Percentiles rank a stretch among this genome's conserved stretches.
Conservation (phyloP, 192 early-diverging fungal genomes). For the Gorgonomyces haynaldii region DNA sequence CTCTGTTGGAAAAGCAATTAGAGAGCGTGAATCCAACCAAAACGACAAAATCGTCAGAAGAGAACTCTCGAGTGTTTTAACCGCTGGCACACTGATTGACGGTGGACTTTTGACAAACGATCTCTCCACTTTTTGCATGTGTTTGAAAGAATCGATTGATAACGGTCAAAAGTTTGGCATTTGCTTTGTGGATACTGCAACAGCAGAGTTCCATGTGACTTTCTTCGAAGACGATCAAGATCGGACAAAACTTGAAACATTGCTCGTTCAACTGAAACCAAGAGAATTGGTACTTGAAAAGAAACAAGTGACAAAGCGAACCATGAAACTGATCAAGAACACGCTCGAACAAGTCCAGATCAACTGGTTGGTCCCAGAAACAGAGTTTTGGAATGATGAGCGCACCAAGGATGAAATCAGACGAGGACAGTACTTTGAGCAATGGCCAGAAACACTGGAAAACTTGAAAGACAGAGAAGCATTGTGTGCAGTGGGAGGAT, state of each 20-base stretch:
- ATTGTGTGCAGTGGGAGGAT: slow-evolving; percentile 54
- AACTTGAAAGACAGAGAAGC: slow-evolving; percentile 24
- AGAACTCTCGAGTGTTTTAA: slow-evolving; percentile 76
- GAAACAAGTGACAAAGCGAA: slow-evolving; percentile 36
- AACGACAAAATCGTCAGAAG: slow-evolving; percentile 70
- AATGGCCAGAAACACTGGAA: slow-evolving; percentile 14
- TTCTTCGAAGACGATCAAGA: slow-evolving; percentile 74
- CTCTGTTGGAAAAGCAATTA: slow-evolving; percentile 84
- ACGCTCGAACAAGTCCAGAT: slow-evolving; percentile 40
- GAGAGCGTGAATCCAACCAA: slow-evolving; percentile 46
- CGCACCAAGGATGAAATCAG: slow-evolving; percentile 50
- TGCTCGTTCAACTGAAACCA: slow-evolving; percentile 86
- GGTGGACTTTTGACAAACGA: slow-evolving; percentile 74
- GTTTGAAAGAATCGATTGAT: slow-evolving; percentile 51
- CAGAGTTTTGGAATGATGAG: slow-evolving; percentile 56
- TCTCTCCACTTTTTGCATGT: slow-evolving; percentile 91
- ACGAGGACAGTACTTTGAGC: slow-evolving; percentile 43
- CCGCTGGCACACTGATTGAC: slow-evolving; percentile 86
- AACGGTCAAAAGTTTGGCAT: slow-evolving; percentile 61
- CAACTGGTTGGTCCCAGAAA: slow-evolving; percentile 56
- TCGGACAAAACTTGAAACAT: slow-evolving; percentile 82
- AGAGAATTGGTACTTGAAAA: slow-evolving; percentile 84
- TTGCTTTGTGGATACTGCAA: slow-evolving; percentile 91
- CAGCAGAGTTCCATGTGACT: slow-evolving; percentile 78
- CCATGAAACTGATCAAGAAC: slow-evolving; percentile 52